Evolutionary conservation across 176 grass and related monocot species (phyloP).

Genomic region (Phoenix roebelenii): DNA sequence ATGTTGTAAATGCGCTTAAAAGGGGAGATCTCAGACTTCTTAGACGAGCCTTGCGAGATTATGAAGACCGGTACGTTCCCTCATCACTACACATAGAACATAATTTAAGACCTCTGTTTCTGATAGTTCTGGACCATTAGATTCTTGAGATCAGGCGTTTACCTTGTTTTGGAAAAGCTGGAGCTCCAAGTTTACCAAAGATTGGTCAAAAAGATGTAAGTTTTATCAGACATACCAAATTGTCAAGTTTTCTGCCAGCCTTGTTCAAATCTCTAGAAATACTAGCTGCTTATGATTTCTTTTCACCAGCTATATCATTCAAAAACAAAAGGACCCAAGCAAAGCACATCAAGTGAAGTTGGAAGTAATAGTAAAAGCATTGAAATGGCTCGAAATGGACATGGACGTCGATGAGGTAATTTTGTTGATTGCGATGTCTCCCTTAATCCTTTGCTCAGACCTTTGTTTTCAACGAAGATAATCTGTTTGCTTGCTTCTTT

Average conservation of each 20-base stretch:
- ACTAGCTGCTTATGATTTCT: neutral
- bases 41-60: constrained; percentile 57
- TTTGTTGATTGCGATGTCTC: neutral
- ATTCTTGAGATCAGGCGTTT: constrained; percentile 90
- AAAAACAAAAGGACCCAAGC: constrained; percentile 73
- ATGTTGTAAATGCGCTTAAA: constrained; percentile 63
- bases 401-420: constrained; percentile 89
- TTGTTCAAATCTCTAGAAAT: too few relatives aligned
- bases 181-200: constrained; percentile 88
- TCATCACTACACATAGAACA: neutral
- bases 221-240: neutral
- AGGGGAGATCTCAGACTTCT: constrained; percentile 87
- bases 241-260: too few relatives aligned
- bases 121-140: constrained; percentile 12
- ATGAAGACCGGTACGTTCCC: constrained; percentile 71
- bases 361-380: constrained; percentile 59
- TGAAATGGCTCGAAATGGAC: constrained; percentile 91
- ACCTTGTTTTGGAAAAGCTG: constrained; percentile 92
- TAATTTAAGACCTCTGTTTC: too few relatives aligned
- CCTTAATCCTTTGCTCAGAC: neutral
- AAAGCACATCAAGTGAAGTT: constrained; percentile 95
- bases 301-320: constrained; percentile 38
- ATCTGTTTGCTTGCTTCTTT: too few relatives aligned
- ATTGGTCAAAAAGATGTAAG: constrained; percentile 95
- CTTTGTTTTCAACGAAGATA: too few relatives aligned